Base-by-base conservation (phyloP, 2,329 filamentous ascomycete species). In the Chaetothyriales sp. region DNA sequence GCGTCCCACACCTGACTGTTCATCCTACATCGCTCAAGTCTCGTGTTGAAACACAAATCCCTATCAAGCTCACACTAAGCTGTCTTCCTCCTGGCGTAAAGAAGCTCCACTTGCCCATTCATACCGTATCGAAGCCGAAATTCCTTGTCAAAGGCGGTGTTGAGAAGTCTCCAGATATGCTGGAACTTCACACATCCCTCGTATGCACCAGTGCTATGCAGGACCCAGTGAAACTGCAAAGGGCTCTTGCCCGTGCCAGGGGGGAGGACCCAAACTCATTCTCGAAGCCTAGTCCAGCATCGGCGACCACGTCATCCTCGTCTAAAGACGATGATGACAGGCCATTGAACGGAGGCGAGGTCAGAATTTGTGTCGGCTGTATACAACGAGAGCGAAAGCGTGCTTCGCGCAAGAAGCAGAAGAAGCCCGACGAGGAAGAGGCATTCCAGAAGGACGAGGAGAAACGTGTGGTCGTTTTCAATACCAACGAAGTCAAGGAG, bases 101-200 rank as follows among this genome's bases (percentile, higher is more conserved):
- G 56, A 86, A 83, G 63, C 71, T 96, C 48, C 88, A 93, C 62
- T 76, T 98, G 15, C 92, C 90, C 3, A 80, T 83, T 2, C 83
- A 95, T 63, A 93, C 87, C 0, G 92, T 98, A 50, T 92, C 89
- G 18, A 96, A 96, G 65, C 86, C 89, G 5, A 96, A 96, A 67
- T 76, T 95, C 20, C 75, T 94, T 44, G 80, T 85, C 2, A 93
- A 88, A 61, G 79, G 83, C 2, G 66, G 75, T 1, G 77, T 81
- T 2, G 75, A 79, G 39, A 78, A 77, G 32, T 76, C 78, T 2
- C 74, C 82, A 5, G 86, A 93, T 58, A 89, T 79, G 51, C 74
- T 90, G 26, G 88, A 90, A 68, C 71, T 94, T 46, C 80, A 82
- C 59, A 86, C 84, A 3, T 85, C 80, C 67, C 73, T 96, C 2